Percentiles rank a stretch among this genome's conserved stretches.
These are phyloP conservation scores for Papiliotrema flavescens DNA, from an alignment of 1,284 basidiomycete genomes.

Conservation along the genomic window DNA sequence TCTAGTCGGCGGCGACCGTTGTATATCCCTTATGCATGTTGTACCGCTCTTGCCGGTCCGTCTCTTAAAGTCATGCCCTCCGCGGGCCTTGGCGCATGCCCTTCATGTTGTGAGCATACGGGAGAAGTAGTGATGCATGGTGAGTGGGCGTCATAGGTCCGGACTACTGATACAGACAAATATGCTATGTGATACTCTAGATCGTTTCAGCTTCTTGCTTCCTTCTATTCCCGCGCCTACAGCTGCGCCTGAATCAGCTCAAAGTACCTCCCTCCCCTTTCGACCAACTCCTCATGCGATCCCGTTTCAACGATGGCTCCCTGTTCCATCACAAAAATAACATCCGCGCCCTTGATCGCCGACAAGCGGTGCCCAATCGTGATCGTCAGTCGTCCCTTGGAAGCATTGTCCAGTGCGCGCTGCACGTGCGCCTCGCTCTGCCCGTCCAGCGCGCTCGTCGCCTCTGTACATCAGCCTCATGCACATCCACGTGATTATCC, in stretches of 20 bases:
- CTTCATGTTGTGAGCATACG: too few relatives aligned
- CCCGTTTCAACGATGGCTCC: slow-evolving; percentile 48
- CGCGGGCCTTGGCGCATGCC: too few relatives aligned
- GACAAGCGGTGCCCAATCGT: slow-evolving; percentile 49
- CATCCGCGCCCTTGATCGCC: slow-evolving; percentile 42
- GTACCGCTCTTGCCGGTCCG: too few relatives aligned
- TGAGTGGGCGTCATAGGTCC: not conserved
- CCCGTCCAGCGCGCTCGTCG: slow-evolving; percentile 36
- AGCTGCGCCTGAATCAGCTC: slow-evolving; percentile 29
- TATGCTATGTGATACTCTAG: too few relatives aligned
- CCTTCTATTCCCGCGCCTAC: not conserved
- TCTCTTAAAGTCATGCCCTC: too few relatives aligned
- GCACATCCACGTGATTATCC: not conserved
- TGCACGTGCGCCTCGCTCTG: slow-evolving; percentile 48
- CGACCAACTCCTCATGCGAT: slow-evolving; percentile 44
- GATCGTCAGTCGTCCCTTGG: slow-evolving; percentile 37
- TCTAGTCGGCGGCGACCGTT: not conserved
- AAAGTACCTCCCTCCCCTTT: slow-evolving; percentile 40
- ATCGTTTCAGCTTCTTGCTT: too few relatives aligned
- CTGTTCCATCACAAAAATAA: slow-evolving; percentile 49
- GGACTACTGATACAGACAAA: not conserved
- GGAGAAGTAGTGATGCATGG: not conserved
- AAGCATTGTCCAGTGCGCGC: slow-evolving; percentile 47
- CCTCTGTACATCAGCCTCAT: slow-evolving; percentile 5
- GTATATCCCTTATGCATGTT: too few relatives aligned